These are phyloP conservation scores for Xylona heveae DNA, from an alignment of 495 filamentous ascomycete genomes.

Conservation along the genomic window DNA sequence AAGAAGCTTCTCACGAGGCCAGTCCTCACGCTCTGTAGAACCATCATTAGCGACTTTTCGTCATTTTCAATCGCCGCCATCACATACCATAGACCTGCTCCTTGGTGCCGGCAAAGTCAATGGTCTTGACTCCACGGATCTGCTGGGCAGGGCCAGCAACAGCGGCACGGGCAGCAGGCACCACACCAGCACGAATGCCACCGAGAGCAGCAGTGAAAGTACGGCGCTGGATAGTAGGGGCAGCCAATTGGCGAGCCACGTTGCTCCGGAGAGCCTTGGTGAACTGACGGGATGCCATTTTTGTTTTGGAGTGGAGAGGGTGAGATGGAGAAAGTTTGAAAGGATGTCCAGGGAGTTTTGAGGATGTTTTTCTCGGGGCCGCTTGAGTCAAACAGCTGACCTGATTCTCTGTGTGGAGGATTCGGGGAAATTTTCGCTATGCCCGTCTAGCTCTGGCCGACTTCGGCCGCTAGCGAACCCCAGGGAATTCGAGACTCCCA, in stretches of 20 bases:
- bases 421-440: background rate
- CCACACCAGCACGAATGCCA: slow-evolving; percentile 19
- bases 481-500: no score
- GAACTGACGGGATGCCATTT: slow-evolving; percentile 75
- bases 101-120: slow-evolving; percentile 84
- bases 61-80: background rate
- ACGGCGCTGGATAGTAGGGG: slow-evolving; percentile 39
- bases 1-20: slow-evolving; percentile 91
- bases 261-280: slow-evolving; percentile 59
- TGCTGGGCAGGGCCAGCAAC: slow-evolving; percentile 35
- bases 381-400: no score
- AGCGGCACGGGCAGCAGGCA: slow-evolving; percentile 27
- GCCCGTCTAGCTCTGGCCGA: background rate
- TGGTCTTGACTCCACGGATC: slow-evolving; percentile 59
- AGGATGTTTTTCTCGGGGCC: background rate
- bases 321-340: slow-evolving; percentile 2
- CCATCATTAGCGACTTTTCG: slow-evolving; percentile 1
- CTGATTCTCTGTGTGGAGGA: no score
- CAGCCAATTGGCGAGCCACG: slow-evolving; percentile 39
- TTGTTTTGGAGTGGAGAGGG: slow-evolving; percentile 14
- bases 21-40: slow-evolving; percentile 74
- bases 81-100: slow-evolving; percentile 75
- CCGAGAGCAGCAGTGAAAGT: slow-evolving; percentile 47
- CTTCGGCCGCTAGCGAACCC: no score
- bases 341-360: background rate